Evolutionary conservation across 192 early-diverging fungal genomes (phyloP).

Genomic region (Paraglomus brasilianum): DNA sequence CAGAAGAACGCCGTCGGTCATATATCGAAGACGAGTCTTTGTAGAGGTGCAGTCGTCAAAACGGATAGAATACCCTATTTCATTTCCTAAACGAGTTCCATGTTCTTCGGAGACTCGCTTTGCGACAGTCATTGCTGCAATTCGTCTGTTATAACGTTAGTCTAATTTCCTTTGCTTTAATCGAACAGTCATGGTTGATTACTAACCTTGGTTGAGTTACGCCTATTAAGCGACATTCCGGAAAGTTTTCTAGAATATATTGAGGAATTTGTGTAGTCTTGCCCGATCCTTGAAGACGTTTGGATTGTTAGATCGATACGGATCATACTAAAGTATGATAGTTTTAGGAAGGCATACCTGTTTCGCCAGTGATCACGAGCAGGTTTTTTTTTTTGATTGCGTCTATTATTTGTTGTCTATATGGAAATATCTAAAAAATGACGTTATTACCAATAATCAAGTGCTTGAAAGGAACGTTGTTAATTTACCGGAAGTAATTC

Average conservation of each 20-base stretch:
- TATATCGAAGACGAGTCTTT: conserved; percentile 89
- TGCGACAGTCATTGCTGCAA: conserved; percentile 87
- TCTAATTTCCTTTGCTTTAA: neutral
- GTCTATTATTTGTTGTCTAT: conserved; percentile 71
- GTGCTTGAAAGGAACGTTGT: too few species aligned
- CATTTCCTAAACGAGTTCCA: conserved; percentile 72
- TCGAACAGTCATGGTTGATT: neutral
- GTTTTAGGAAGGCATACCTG: conserved; percentile 47
- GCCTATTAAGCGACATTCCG: conserved; percentile 48
- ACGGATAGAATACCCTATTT: conserved; percentile 91
- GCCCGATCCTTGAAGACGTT: conserved; percentile 53
- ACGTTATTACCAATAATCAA: too few species aligned
- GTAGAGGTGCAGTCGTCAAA: conserved; percentile 92
- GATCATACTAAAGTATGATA: conserved; percentile 1
- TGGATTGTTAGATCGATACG: neutral
- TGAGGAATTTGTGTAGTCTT: conserved; percentile 90
- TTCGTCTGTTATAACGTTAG: conserved; percentile 53
- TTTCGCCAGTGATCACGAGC: conserved; percentile 91
- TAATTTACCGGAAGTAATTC: too few species aligned
- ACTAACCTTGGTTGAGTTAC: conserved; percentile 75
- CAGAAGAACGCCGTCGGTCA: conserved; percentile 95
- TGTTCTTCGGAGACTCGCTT: conserved; percentile 96
- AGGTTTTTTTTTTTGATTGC: conserved; percentile 84
- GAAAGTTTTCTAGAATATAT: conserved; percentile 63
- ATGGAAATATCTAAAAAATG: conserved; percentile 47